Percentiles rank a stretch among this genome's conserved stretches.
Conservation (phyloP, 768 basidiomycete genomes). For the Lenzites betulinus region DNA sequence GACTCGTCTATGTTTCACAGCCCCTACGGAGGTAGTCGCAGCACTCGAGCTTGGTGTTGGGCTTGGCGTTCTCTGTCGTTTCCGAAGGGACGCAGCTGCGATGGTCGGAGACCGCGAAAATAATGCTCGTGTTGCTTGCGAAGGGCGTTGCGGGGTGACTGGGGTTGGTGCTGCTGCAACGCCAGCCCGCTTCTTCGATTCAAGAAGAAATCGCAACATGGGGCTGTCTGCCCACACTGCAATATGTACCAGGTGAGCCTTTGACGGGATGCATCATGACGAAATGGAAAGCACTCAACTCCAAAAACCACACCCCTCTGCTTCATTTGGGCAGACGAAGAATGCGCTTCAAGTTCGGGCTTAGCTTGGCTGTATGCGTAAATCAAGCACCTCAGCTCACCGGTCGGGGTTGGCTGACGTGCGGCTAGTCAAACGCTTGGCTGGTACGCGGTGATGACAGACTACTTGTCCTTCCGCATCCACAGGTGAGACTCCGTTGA, state of each 20-base stretch:
- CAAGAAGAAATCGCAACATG: neutral
- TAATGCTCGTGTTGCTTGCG: conserved; percentile 9
- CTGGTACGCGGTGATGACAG: conserved; percentile 30
- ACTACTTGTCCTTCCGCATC: conserved; percentile 7
- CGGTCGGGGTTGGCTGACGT: conserved; percentile 36
- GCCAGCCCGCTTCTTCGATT: neutral
- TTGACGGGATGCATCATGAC: neutral
- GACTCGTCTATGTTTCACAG: conserved; percentile 6
- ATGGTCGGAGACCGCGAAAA: conserved; percentile 12
- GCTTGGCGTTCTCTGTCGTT: conserved; percentile 6
- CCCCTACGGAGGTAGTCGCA: neutral
- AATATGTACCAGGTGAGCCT: neutral
- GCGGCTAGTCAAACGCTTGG: conserved; percentile 30
- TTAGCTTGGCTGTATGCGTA: neutral
- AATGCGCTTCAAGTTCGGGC: conserved; percentile 31
- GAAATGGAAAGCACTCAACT: conserved; percentile 30
- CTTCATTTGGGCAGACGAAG: conserved; percentile 39
- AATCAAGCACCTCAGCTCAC: too few species aligned
- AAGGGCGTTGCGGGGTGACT: conserved; percentile 6
- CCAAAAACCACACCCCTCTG: conserved; percentile 39
- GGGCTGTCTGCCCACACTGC: conserved; percentile 38
- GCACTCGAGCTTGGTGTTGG: neutral
- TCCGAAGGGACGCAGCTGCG: conserved; percentile 3
- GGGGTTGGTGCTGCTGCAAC: neutral
- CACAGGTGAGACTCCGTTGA: conserved; percentile 4